Conservation (phyloP, 2,329 filamentous ascomycete genomes). For the Ciborinia camelliae region DNA sequence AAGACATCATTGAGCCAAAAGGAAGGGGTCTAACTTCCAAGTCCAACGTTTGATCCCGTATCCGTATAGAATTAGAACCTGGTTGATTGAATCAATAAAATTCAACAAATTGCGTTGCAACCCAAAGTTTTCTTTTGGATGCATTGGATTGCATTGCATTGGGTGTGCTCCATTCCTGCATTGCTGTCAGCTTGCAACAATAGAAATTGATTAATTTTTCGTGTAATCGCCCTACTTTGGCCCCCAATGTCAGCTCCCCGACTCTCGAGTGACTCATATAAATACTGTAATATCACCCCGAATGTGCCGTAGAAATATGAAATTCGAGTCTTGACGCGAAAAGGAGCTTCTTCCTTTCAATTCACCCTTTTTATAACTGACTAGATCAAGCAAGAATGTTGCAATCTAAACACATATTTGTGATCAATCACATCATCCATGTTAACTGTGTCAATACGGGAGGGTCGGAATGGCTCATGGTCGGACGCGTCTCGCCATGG, state of each 20-base stretch:
- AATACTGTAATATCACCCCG: neutral
- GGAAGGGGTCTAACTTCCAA: too few relatives aligned
- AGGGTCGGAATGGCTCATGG: neutral
- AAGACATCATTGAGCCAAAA: conserved; percentile 9
- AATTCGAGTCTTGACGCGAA: neutral
- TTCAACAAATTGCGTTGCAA: neutral
- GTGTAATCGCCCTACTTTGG: neutral
- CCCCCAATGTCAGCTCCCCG: neutral
- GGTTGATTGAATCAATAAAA: too few relatives aligned
- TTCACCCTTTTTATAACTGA: neutral
- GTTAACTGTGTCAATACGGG: neutral
- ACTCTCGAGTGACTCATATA: neutral
- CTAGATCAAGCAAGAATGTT: neutral
- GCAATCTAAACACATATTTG: neutral
- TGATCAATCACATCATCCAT: too few relatives aligned
- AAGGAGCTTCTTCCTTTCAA: neutral
- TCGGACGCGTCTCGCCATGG: neutral
- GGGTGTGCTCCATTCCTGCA: neutral
- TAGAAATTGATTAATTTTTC: neutral
- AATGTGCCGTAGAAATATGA: neutral
- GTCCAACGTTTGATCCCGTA: too few relatives aligned
- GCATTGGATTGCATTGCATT: neutral
- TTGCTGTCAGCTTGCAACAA: neutral
- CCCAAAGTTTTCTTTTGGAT: neutral
- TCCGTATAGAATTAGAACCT: neutral